These are phyloP conservation scores for Solanum corneliomulleri DNA, from an alignment of 257 asterid species.

Conservation along the genomic window DNA sequence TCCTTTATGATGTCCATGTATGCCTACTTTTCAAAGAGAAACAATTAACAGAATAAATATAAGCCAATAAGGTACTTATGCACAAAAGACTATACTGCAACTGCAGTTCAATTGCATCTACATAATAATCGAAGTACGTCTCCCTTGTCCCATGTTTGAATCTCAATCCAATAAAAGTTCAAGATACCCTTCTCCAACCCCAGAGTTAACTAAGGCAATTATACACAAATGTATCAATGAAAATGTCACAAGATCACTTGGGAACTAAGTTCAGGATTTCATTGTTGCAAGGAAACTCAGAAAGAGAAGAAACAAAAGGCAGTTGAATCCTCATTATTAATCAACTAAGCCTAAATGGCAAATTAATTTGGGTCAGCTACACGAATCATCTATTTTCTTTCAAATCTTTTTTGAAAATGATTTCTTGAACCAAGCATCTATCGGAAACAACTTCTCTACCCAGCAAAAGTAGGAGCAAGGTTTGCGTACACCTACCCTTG, in stretches of 20 bases:
- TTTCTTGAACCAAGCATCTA: background rate
- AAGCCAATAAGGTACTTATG: background rate
- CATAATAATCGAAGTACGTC: background rate
- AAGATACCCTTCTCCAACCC: background rate
- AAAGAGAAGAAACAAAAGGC: background rate
- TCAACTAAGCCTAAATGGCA: background rate
- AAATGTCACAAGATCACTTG: background rate
- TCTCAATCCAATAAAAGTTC: background rate
- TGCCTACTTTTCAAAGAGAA: conserved; percentile 10
- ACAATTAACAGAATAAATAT: background rate
- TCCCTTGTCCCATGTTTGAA: background rate
- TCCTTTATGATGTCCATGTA: conserved; percentile 13
- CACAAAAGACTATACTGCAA: background rate
- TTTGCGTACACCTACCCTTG: background rate
- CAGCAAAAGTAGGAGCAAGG: background rate
- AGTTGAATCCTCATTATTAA: background rate
- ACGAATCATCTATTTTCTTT: background rate
- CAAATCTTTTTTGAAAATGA: background rate
- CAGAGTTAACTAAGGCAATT: background rate
- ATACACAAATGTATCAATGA: background rate
- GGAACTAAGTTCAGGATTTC: background rate
- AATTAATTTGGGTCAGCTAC: background rate
- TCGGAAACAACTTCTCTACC: background rate
- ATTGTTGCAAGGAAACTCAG: background rate
- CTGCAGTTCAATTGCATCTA: background rate